phyloP scores from a whole-genome alignment of 2,329 filamentous ascomycete genomes.

The Dryadomyces quercivorus region DNA sequence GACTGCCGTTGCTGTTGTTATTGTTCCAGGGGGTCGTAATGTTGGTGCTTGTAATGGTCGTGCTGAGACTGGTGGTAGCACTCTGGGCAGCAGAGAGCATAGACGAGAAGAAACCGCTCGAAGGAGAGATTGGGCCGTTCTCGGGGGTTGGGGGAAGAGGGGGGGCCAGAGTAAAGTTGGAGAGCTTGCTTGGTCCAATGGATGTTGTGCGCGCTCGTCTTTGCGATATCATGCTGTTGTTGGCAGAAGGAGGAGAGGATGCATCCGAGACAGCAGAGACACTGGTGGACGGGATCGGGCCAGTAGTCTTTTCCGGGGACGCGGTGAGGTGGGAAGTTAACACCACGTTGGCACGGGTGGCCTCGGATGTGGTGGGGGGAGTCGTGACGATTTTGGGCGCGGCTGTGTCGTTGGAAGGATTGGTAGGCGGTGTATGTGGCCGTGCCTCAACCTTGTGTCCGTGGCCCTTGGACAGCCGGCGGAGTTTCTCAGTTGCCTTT shows the following conservation, averaged over 20 bases:
- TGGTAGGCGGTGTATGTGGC: conserved; percentile 32
- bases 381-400: conserved; percentile 51
- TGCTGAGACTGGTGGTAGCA: conserved; percentile 66
- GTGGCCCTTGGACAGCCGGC: conserved; percentile 18
- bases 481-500: conserved; percentile 13
- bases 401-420: conserved; percentile 25
- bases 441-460: conserved; percentile 17
- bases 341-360: conserved; percentile 13
- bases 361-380: conserved; percentile 50
- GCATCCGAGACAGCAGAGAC: conserved; percentile 35
- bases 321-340: conserved; percentile 1
- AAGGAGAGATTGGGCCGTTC: conserved; percentile 35
- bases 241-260: conserved; percentile 33
- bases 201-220: conserved; percentile 41
- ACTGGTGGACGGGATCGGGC: conserved; percentile 5
- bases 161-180: conserved; percentile 58
- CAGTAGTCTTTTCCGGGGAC: conserved; percentile 5
- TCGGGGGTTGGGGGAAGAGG: conserved; percentile 71
- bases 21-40: conserved; percentile 44
- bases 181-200: conserved; percentile 73
- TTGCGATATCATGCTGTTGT: conserved; percentile 61
- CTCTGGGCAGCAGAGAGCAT: conserved; percentile 89
- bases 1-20: conserved; percentile 2
- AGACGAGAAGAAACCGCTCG: conserved; percentile 78
- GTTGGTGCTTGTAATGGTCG: conserved; percentile 57